Evolutionary conservation across 495 filamentous ascomycete genomes (phyloP), one percentile per base, ranked within the genome.

Genomic region (Thozetella sp.): DNA sequence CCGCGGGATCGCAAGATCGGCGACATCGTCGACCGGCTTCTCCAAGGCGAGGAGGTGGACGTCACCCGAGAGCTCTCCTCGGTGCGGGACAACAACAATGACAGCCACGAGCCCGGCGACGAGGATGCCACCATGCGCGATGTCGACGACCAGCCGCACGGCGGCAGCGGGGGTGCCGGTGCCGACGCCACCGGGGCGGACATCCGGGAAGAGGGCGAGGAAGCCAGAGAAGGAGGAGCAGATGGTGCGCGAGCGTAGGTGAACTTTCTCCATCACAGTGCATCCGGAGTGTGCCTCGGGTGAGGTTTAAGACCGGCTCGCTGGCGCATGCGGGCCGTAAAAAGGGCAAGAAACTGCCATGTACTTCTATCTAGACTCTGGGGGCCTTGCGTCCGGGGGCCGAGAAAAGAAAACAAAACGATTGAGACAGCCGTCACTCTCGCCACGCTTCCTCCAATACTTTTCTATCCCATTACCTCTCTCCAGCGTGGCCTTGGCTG

Each of bases 171-270:
- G 34, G 93, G 93, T 54, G 93, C 93, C 60, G 93, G 92, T 27
- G 78, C 90, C 15, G 93, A 83, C 73, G 91, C 93, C 50, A 95
- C 93, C 0, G 94, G 93, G 12, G 93, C 93, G 34, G 92, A 97
- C 74, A 79, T 96, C 56, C 83, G 94, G 68, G 88, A 95, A 67
- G 95, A 98, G 69, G 96, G 96, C 57, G 87, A 91, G 73, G 87
- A 86, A 60, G 85, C 92, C 25, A 81, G 95, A 73, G 92, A 96
- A 67, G 95, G 93, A 55, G 96, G 96, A 68, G 93, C 91, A 57
- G 94, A 97, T 76, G 95, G 96, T 62, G 96, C 91, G 76, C 85
- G 93, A 96, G 93, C 94, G 95, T 99, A 98, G 95, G 95, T 98
- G 76, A 79, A 80, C 72, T 78, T 76, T 77, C 68, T 65, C 67